Evolutionary conservation across 192 early-diverging fungal species (phyloP).

Genomic region (Glomus cerebriforme): DNA sequence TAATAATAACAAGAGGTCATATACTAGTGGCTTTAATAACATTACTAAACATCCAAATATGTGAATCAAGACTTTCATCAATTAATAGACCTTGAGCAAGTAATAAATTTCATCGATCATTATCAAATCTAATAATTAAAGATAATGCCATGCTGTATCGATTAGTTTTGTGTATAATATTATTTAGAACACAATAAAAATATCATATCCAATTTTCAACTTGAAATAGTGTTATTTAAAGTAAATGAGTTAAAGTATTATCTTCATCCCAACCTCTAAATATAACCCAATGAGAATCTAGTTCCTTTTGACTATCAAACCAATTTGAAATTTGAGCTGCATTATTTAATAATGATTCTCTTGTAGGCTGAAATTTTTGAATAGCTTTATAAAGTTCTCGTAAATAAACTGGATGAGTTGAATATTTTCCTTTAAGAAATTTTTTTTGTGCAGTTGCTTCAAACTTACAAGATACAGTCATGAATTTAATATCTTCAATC

Average conservation of each 20-base stretch:
- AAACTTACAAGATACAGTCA: background rate
- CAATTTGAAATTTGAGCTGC: background rate
- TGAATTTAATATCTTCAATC: background rate
- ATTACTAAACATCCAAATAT: background rate
- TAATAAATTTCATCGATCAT: background rate
- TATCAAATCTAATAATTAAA: background rate
- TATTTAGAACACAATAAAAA: background rate
- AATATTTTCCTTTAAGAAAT: background rate
- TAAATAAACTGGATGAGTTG: background rate
- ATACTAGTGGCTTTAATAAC: background rate
- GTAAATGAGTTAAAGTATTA: background rate
- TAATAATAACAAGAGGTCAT: background rate
- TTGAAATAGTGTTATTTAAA: background rate
- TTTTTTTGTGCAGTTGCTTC: background rate
- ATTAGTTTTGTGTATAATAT: background rate
- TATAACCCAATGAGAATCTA: background rate
- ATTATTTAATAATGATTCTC: background rate
- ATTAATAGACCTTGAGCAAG: background rate
- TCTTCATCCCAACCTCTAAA: background rate
- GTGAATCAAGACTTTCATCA: background rate
- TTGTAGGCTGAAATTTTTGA: background rate
- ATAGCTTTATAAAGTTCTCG: background rate
- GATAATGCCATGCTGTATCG: background rate
- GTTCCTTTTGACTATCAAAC: background rate
- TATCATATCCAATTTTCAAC: conserved; percentile 1